Percentiles rank a stretch among this genome's conserved stretches.
Evolutionary conservation across 768 basidiomycete genomes (phyloP).

Genomic region (Boletales sp.): DNA sequence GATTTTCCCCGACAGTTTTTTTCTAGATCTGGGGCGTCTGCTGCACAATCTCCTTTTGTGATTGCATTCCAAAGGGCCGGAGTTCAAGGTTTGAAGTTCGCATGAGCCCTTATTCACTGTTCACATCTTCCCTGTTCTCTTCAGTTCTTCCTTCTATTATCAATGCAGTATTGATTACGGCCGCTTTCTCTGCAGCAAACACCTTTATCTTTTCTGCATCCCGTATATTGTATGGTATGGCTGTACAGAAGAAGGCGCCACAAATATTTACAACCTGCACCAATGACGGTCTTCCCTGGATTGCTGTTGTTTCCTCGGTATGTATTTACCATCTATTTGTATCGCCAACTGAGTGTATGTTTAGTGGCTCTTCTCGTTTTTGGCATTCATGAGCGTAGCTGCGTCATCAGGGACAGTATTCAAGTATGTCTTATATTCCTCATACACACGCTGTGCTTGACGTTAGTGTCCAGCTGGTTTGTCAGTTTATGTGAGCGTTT

Average conservation of each 20-base stretch:
- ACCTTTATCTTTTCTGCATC: slow-evolving; percentile 38
- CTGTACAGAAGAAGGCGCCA: slow-evolving; percentile 50
- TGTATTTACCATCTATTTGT: slow-evolving; percentile 18
- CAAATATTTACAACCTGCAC: slow-evolving; percentile 45
- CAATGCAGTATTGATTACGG: slow-evolving; percentile 69
- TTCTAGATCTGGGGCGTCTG: slow-evolving; percentile 26
- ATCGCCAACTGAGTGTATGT: slow-evolving; percentile 2
- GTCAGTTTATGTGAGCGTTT: slow-evolving; percentile 48
- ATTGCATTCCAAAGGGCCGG: slow-evolving; percentile 74
- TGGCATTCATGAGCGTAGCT: slow-evolving; percentile 64
- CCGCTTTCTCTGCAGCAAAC: slow-evolving; percentile 71
- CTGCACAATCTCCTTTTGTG: slow-evolving; percentile 82
- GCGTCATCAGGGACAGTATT: slow-evolving; percentile 44
- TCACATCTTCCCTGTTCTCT: background rate
- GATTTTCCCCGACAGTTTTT: background rate
- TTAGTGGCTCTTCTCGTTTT: slow-evolving; percentile 41
- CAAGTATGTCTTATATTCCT: slow-evolving; percentile 11
- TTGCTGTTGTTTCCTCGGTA: slow-evolving; percentile 31
- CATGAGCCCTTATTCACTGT: slow-evolving; percentile 8
- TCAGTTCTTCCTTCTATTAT: slow-evolving; percentile 61
- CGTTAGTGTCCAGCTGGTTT: slow-evolving; percentile 51
- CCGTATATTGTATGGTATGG: slow-evolving; percentile 42
- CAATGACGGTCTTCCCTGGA: slow-evolving; percentile 48
- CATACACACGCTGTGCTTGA: slow-evolving; percentile 19
- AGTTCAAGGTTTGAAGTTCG: slow-evolving; percentile 46